Conservation (phyloP, 176 grass and related monocot genomes). For the Alopecurus myosuroides region DNA sequence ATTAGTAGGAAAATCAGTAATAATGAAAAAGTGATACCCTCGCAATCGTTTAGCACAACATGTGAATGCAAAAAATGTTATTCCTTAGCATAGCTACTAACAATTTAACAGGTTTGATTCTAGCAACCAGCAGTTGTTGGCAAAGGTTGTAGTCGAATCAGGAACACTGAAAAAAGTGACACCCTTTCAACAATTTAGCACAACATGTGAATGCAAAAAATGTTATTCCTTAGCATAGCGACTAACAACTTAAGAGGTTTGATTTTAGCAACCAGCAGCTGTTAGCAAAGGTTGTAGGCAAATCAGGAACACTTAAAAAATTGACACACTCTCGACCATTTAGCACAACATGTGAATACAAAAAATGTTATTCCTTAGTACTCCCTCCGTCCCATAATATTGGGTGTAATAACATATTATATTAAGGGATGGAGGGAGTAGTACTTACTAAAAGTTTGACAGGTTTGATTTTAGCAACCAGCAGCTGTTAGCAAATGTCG, state of each 20-base stretch:
- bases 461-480: slow-evolving; percentile 20
- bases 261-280: slow-evolving; percentile 14
- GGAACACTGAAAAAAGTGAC: neutral
- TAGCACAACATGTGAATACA: neutral
- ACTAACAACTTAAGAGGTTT: slow-evolving; percentile 21
- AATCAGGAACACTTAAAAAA: neutral
- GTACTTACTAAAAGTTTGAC: neutral
- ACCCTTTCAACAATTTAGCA: neutral
- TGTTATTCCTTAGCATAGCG: neutral
- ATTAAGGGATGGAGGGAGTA: no score
- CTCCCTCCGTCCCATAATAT: no score
- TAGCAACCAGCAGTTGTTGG: slow-evolving; percentile 1
- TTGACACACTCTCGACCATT: neutral
- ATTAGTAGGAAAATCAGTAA: neutral
- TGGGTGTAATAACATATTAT: no score
- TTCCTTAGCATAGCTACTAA: neutral
- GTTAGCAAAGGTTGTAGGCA: neutral
- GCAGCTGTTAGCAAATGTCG: neutral
- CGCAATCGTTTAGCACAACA: neutral
- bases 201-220: neutral
- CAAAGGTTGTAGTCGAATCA: neutral
- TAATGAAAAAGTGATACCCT: neutral
- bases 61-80: neutral
- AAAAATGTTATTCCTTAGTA: neutral
- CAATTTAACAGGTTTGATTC: slow-evolving; percentile 16